Conservation (phyloP, 129 eudicot genomes). For the Pseudognaphalium luteoalbum region DNA sequence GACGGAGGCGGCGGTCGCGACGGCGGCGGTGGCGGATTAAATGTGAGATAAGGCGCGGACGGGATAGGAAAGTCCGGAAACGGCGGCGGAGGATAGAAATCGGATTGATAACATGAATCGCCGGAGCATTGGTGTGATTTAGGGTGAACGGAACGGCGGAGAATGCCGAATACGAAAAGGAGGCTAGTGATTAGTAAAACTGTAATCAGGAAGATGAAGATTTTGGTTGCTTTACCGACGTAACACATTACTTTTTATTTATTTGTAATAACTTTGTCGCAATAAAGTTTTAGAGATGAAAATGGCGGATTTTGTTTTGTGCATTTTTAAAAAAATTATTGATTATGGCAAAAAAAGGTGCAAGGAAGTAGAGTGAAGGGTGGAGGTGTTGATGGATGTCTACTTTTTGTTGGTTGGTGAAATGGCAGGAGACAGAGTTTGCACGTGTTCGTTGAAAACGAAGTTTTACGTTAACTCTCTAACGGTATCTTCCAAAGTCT, state of each 20-base stretch:
- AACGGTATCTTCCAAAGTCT: neutral
- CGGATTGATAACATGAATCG: conserved; percentile 42
- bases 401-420: too few species aligned
- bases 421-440: too few species aligned
- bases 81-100: conserved; percentile 16
- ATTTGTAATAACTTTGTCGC: neutral
- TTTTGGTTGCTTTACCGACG: conserved; percentile 91
- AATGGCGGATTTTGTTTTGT: neutral
- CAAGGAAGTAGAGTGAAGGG: too few species aligned
- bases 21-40: conserved; percentile 35
- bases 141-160: conserved; percentile 34
- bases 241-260: conserved; percentile 58
- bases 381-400: too few species aligned
- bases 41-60: conserved; percentile 25
- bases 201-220: conserved; percentile 73
- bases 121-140: conserved; percentile 47
- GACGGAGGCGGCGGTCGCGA: conserved; percentile 38
- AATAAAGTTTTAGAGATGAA: conserved; percentile 3
- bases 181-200: conserved; percentile 53
- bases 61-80: conserved; percentile 31
- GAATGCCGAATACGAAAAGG: conserved; percentile 49
- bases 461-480: too few species aligned
- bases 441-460: too few species aligned
- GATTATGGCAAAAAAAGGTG: too few species aligned
- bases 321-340: too few species aligned